phyloP scores from a whole-genome alignment of 2,329 filamentous ascomycete species.

The Alternaria angustiovoidea region DNA sequence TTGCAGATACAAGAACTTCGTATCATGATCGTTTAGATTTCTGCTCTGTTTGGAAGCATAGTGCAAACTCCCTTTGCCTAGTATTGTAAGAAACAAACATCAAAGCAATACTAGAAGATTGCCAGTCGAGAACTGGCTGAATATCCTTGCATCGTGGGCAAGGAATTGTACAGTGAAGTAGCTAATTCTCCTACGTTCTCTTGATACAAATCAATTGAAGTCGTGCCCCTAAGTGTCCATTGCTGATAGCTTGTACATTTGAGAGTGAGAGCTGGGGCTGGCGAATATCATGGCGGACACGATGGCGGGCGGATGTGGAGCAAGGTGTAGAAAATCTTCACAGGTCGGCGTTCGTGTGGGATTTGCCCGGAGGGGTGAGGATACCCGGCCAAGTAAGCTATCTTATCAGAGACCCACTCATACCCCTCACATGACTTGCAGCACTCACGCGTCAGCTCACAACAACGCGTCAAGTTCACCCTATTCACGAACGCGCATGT shows the following conservation, averaged over 20 bases:
- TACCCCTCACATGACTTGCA: constrained; percentile 15
- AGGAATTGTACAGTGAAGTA: background rate
- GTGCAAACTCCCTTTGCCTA: too few relatives aligned
- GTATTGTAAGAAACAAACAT: too few relatives aligned
- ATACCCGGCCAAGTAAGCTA: background rate
- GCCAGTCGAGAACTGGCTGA: background rate
- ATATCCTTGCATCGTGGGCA: too few relatives aligned
- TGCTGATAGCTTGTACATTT: background rate
- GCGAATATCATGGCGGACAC: background rate
- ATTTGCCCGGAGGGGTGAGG: background rate
- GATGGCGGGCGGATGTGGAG: background rate
- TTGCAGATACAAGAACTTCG: too few relatives aligned
- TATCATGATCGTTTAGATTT: too few relatives aligned
- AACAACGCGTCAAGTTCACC: constrained; percentile 22
- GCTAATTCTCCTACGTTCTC: background rate
- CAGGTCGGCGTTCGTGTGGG: background rate
- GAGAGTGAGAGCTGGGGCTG: background rate
- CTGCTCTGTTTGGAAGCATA: too few relatives aligned
- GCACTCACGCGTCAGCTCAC: constrained; percentile 14
- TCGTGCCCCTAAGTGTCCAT: background rate
- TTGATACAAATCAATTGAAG: background rate
- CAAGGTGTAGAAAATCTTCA: background rate
- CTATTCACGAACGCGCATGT: constrained; percentile 8
- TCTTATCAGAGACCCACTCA: constrained; percentile 3
- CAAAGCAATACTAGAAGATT: background rate